Percentiles rank a stretch among this genome's conserved stretches.
phyloP scores from a whole-genome alignment of 345 rosid genomes.

The rapeseed (Brassica napus) region DNA sequence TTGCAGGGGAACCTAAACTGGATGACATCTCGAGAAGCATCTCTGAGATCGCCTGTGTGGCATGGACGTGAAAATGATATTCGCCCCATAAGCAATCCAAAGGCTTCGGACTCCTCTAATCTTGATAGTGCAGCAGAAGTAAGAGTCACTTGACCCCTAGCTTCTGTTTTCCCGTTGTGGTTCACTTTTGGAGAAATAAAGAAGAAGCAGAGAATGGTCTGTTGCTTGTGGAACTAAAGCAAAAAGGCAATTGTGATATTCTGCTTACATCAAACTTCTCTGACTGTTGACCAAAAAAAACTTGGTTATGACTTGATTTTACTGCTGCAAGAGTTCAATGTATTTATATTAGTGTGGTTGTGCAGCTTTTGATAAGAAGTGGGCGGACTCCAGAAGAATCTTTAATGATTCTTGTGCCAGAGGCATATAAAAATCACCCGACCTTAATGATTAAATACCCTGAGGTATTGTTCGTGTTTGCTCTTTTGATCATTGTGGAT shows the following conservation, averaged over 20 bases:
- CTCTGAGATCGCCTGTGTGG: slow-evolving; percentile 93
- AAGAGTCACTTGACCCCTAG: slow-evolving; percentile 36
- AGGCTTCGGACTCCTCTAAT: slow-evolving; percentile 96
- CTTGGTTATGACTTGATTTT: slow-evolving; percentile 1
- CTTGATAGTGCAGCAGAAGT: slow-evolving; percentile 98
- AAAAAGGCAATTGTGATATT: slow-evolving; percentile 14
- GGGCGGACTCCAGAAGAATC: slow-evolving; percentile 95
- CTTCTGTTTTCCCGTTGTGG: slow-evolving; percentile 19
- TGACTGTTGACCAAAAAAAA: neutral
- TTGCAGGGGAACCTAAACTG: slow-evolving; percentile 97
- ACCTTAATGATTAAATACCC: slow-evolving; percentile 85
- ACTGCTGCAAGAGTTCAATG: slow-evolving; percentile 1
- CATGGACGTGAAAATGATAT: slow-evolving; percentile 94
- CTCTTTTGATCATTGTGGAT: slow-evolving; percentile 2
- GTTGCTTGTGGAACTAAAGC: slow-evolving; percentile 11
- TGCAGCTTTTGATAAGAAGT: slow-evolving; percentile 90
- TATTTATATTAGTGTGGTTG: slow-evolving; percentile 25
- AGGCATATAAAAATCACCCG: slow-evolving; percentile 97
- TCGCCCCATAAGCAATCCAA: slow-evolving; percentile 90
- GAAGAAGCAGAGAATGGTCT: slow-evolving; percentile 12
- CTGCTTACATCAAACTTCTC: neutral
- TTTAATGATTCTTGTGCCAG: slow-evolving; percentile 97
- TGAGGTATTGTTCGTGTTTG: slow-evolving; percentile 57
- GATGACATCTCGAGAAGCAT: slow-evolving; percentile 97
- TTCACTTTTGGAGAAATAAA: slow-evolving; percentile 8